These are phyloP conservation scores for Stentor roeselii DNA, from an alignment of 73 alveolate species.

Conservation along the genomic window DNA sequence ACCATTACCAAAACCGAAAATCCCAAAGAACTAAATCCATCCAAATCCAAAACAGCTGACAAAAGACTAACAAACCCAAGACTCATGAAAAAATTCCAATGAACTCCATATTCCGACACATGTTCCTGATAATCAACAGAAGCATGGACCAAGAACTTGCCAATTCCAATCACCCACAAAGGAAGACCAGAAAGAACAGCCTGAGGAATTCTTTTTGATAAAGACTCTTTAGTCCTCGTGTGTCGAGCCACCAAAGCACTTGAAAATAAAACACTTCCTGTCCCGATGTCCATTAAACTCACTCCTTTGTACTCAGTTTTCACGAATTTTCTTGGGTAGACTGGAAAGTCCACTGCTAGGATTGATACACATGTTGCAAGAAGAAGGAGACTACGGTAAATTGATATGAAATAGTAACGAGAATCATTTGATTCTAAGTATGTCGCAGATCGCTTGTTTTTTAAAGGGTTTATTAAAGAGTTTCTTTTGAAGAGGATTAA, in stretches of 20 bases:
- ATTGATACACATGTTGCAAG: constrained; percentile 44
- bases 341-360: constrained; percentile 56
- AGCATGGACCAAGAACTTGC: constrained; percentile 26
- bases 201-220: constrained; percentile 4
- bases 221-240: constrained; percentile 30
- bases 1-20: constrained; percentile 33
- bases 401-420: constrained; percentile 9
- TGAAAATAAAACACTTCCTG: constrained; percentile 50
- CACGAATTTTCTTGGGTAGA: constrained; percentile 48
- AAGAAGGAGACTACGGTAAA: constrained; percentile 24
- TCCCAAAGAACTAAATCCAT: constrained; percentile 7
- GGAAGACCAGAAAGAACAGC: constrained; percentile 29
- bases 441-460: not conserved
- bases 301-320: constrained; percentile 56
- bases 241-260: constrained; percentile 50
- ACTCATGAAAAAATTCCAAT: constrained; percentile 63
- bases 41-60: constrained; percentile 26
- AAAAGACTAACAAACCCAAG: constrained; percentile 34
- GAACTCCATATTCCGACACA: constrained; percentile 66
- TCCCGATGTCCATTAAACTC: constrained; percentile 59
- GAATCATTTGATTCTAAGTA: not conserved
- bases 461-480: not conserved
- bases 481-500: not conserved
- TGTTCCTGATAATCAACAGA: constrained; percentile 43
- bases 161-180: constrained; percentile 31